Evolutionary conservation across 2,329 filamentous ascomycete species (phyloP), one percentile per base, ranked within the genome.

Genomic region (Cucurbitaria berberidis): DNA sequence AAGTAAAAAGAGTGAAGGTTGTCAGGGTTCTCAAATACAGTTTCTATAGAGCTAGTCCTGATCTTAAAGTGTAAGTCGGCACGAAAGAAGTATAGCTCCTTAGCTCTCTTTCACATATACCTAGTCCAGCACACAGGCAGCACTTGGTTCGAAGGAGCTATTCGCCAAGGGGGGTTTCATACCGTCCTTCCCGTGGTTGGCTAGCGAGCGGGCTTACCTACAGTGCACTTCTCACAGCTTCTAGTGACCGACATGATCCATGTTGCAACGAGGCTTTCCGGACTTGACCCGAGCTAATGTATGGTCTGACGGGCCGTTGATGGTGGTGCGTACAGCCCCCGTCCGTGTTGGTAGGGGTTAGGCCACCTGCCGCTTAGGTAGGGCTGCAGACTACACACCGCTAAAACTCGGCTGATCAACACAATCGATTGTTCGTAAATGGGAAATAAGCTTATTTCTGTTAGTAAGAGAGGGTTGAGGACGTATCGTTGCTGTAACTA

Each of bases 341-440:
- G 29, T 45, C 48, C 40, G 48, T 55, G 51, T 55, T 45, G 45
- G 49, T 54, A 45, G 41, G 57, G 64, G 40, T 56, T 53, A 53
- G 45, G 36, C 26, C 59, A 47, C 57, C 51, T 61, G 59, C 48
- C 45, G 21, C 41, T 48, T 19, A 18, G 46, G 59, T 67, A 69
- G 61, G 65, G 66, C 66, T 69, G 64, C 64, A 66, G 49, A 57
- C 57, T 55, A 58, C 64, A 62, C 67, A 60, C 65, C 68, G 67
- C 67, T 62, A 59, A 39, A 48, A 49, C 47, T 45, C 27, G 48
- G 29, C 45, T 47, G 50, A 51, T 57, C 49, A 51, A 50, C 44
- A 62, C 44, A 57, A 38, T 35, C 55, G 50, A 45, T 51, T 54
- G 41, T 53, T 42, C 48, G 51, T 36, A 32, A 63, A 46, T 38